Base-by-base conservation (phyloP, 208 protist species). In the Sergeia podlipaevii region DNA sequence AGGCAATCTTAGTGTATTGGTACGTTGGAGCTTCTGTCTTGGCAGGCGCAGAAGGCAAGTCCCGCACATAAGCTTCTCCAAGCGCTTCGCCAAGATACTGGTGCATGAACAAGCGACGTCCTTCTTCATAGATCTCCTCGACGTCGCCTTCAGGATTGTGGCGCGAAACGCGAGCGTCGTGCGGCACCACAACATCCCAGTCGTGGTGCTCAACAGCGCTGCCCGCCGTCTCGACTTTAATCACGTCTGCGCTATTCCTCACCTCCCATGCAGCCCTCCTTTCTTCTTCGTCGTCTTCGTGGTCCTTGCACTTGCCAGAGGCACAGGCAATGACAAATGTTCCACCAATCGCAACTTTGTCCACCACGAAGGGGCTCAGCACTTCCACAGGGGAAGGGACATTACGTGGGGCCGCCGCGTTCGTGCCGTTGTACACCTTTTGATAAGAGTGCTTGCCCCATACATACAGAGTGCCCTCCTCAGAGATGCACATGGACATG, bases 121-220 rank as follows among this genome's bases (percentile, higher is more conserved):
- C 74, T 8, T 45, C 36, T 38, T 93, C 85, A 57, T 93, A 89
- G 28, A 54, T 41, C 33, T 73, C 41, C 10, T 65, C 52, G 0
- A 48, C 55, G 49, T 78, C 74, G 46, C 68, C 69, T 7, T 61
- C 30, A 26, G 54, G 48, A 39, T 60, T 38, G 43, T 56, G 48
- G 20, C 17, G 32, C 20, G 43, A 47, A 23, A 80, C 62, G 32
- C 80, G 77, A 18, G 65, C 68, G 46, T 93, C 76, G 38, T 93
- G 85, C 56, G 85, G 76, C 18, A 93, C 70, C 11, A 82, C 61
- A n/a, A 93, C 60, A 26, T 88, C 79, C 79, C 80, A 93, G 20
- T 21, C 43, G 13, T 28, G 15, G 18, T 7, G 4, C 29, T 20
- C 11, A 7, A 4, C 13, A 4, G 8, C 29, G 48, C 3, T 42